A percentile compares a stretch with the other conserved stretches of the same genome.
phyloP scores from a whole-genome alignment of 2,329 filamentous ascomycete genomes.

The Fusarium floridanum region DNA sequence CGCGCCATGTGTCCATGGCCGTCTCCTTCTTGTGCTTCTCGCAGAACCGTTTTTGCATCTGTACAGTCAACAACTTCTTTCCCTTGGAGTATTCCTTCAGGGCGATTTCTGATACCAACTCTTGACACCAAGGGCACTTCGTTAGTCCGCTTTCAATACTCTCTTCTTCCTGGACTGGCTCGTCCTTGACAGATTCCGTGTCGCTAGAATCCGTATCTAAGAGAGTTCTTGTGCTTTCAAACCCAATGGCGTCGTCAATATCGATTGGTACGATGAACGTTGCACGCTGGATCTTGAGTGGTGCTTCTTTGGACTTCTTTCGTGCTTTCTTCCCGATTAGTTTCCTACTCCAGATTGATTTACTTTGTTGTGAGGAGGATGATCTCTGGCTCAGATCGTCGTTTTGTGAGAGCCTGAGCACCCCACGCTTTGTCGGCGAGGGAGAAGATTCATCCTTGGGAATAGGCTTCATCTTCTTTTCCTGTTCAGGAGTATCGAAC shows the following conservation, averaged over 20 bases:
- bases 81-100: slow-evolving; percentile 66
- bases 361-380: slow-evolving; percentile 16
- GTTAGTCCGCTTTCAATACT: slow-evolving; percentile 36
- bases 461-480: slow-evolving; percentile 2
- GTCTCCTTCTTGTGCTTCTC: slow-evolving; percentile 69
- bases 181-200: slow-evolving; percentile 10
- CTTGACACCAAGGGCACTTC: slow-evolving; percentile 76
- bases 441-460: slow-evolving; percentile 20
- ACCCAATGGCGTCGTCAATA: slow-evolving; percentile 14
- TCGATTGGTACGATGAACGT: slow-evolving; percentile 20
- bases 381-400: neutral
- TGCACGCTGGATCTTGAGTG: slow-evolving; percentile 1
- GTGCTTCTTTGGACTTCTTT: slow-evolving; percentile 6
- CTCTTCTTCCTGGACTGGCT: slow-evolving; percentile 16
- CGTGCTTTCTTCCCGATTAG: neutral
- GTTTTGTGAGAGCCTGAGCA: slow-evolving; percentile 25
- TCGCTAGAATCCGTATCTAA: slow-evolving; percentile 35
- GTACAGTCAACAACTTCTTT: slow-evolving; percentile 64
- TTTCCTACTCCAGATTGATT: neutral
- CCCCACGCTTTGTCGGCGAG: slow-evolving; percentile 28
- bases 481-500: slow-evolving; percentile 29
- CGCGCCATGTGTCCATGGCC: slow-evolving; percentile 62
- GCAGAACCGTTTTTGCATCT: slow-evolving; percentile 74
- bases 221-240: slow-evolving; percentile 22
- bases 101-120: slow-evolving; percentile 66